These are phyloP conservation scores for Penicillium sp. DNA, from an alignment of 2,329 filamentous ascomycete genomes.

Conservation along the genomic window DNA sequence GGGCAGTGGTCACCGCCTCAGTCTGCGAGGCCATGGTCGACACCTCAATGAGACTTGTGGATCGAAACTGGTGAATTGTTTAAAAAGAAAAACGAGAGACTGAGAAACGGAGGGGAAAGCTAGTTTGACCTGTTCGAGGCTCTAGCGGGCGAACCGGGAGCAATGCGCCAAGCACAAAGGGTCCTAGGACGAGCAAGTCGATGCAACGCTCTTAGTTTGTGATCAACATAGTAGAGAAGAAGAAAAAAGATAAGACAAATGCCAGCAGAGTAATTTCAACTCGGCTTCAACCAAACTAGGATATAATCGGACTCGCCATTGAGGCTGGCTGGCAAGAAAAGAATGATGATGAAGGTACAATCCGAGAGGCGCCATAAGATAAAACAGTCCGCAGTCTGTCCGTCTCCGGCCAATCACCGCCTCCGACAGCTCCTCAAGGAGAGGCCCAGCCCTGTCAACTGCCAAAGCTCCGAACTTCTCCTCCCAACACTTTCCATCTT, in stretches of 20 bases:
- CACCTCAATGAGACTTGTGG: constrained; percentile 9
- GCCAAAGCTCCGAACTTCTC: constrained; percentile 22
- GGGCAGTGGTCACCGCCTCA: constrained; percentile 23
- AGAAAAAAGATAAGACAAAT: background rate
- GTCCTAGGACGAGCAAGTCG: background rate
- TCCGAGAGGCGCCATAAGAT: constrained; percentile 8
- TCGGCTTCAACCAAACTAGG: background rate
- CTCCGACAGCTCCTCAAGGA: constrained; percentile 12
- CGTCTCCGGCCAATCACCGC: constrained; percentile 24
- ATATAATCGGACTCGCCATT: constrained; percentile 6
- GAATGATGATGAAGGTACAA: constrained; percentile 17
- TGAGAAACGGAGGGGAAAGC: constrained; percentile 6
- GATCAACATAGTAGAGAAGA: constrained; percentile 9
- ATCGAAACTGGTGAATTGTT: background rate
- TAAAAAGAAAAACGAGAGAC: background rate
- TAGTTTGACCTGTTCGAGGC: constrained; percentile 7
- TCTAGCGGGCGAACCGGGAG: constrained; percentile 15
- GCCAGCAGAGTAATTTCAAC: background rate
- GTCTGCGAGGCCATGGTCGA: constrained; percentile 28
- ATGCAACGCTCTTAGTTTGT: background rate
- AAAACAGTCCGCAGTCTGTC: constrained; percentile 9
- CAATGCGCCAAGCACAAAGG: constrained; percentile 13
- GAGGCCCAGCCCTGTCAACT: constrained; percentile 17
- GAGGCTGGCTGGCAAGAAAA: background rate
- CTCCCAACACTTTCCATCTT: constrained; percentile 20